Evolutionary conservation across 176 grass and related monocot species (phyloP), one percentile per base, ranked within the genome.

Genomic region (Cymbopogon citratus): DNA sequence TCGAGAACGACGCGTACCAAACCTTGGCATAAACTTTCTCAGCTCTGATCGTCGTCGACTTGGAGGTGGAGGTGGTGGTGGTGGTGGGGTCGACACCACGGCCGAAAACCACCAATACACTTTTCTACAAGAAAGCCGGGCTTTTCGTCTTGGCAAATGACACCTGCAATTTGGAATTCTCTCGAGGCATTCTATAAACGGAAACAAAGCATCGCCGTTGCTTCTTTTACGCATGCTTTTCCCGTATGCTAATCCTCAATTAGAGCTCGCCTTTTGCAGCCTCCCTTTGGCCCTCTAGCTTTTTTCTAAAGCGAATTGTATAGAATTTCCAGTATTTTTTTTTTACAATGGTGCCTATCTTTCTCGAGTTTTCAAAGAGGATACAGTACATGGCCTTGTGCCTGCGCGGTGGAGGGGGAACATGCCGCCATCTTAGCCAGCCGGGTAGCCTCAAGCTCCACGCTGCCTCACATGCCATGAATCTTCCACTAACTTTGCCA

Each of bases 1-100:
- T 14, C 79, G 87, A 86, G 56, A 89, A 73, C 11, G 83, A 89
- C 83, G 56, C 73, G 66, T 86, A 89, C 83, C 87, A 86, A 89
- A 85, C 87, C 9, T 43, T 89, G 82, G 71, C 54, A 35, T 21
- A 28, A 76, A 76, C 18, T 54, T 80, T 68, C 43, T 15, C 26
- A 16, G 1, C 10, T 62, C 34, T 75, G 62, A 66, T 80, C 63
- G 48, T 80, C 63, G 48, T 19, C 70, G 21, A 40, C 49, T 19
- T 63, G 76, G 69, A 41, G 36, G 12, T 2, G 14, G 45, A 48
- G 7, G 27, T n/a, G n/a, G n/a, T 3, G 31, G 65, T 5, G 39
- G 13, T 54, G 66, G 38, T 40, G 38, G 38, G 40, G 14, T 81
- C 66, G 77, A 81, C 71, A 89, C 77, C n/a, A n/a, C n/a, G 72